Percentiles rank a stretch among this genome's conserved stretches.
Evolutionary conservation across 352 stramenopile species (phyloP).

Genomic region (Phytophthora sansomeana): DNA sequence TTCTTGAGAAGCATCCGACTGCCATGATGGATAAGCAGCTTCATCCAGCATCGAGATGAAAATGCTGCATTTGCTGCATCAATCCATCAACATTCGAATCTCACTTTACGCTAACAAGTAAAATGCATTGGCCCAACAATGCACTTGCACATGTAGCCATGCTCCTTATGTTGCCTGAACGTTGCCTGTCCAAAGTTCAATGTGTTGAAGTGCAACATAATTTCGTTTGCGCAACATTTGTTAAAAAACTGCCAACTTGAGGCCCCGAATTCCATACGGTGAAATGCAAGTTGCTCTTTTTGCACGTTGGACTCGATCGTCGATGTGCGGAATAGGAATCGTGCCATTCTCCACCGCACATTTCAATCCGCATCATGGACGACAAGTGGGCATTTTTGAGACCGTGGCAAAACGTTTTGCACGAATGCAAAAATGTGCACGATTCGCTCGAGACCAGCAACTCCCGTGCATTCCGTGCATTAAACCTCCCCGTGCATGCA

Average conservation of each 20-base stretch:
- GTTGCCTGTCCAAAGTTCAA: too few relatives aligned
- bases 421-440: constrained; percentile 17
- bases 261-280: background rate
- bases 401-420: constrained; percentile 11
- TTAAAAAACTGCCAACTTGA: too few relatives aligned
- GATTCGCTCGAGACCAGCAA: constrained; percentile 8
- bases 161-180: too few relatives aligned
- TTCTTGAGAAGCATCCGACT: background rate
- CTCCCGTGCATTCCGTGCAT: constrained; percentile 10
- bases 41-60: background rate
- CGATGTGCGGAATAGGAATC: background rate
- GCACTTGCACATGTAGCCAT: too few relatives aligned
- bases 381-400: constrained; percentile 16
- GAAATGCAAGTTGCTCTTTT: background rate
- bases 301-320: constrained; percentile 2
- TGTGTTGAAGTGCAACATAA: too few relatives aligned
- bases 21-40: background rate
- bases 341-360: constrained; percentile 1
- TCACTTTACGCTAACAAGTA: too few relatives aligned
- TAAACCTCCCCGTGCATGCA: constrained; percentile 9
- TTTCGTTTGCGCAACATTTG: too few relatives aligned
- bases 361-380: constrained; percentile 6
- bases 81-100: too few relatives aligned
- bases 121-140: too few relatives aligned
- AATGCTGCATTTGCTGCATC: background rate